Evolutionary conservation across 176 grass and related monocot genomes (phyloP).

Genomic region (Lolium multiflorum): DNA sequence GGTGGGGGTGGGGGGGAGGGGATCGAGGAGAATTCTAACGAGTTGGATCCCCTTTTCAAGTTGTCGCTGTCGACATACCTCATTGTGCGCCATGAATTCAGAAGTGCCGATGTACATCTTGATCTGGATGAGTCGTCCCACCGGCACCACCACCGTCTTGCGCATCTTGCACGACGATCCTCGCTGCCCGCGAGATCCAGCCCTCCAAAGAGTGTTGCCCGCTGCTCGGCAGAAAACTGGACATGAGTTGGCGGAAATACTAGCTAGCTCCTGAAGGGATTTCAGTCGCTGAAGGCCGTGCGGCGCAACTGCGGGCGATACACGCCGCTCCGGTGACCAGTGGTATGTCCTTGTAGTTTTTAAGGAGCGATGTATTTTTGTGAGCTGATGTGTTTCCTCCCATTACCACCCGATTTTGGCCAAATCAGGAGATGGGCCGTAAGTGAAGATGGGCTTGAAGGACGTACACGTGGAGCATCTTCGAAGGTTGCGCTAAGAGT

Average conservation of each 20-base stretch:
- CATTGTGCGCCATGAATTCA: constrained; percentile 91
- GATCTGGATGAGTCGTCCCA: constrained; percentile 80
- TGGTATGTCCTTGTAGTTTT: no score
- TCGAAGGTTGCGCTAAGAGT: no score
- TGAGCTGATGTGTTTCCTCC: no score
- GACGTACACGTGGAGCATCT: no score
- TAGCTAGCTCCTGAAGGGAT: not conserved
- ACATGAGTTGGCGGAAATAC: not conserved
- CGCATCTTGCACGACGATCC: constrained; percentile 89
- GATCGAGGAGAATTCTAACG: no score
- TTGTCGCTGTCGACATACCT: constrained; percentile 28
- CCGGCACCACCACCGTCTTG: constrained; percentile 85
- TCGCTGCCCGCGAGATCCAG: constrained; percentile 35
- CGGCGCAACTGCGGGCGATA: not conserved
- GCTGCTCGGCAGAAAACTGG: not conserved
- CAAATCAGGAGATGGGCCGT: no score
- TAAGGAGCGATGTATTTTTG: no score
- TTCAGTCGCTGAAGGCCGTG: no score
- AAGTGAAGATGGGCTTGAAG: no score
- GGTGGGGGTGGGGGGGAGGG: no score
- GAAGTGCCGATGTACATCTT: constrained; percentile 84
- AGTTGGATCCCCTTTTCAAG: constrained; percentile 61
- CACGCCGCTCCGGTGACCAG: no score
- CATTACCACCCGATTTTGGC: no score
- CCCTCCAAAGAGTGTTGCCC: not conserved